Base-by-base conservation (phyloP, 805 yeast genomes). In the Candida ponderosae region DNA sequence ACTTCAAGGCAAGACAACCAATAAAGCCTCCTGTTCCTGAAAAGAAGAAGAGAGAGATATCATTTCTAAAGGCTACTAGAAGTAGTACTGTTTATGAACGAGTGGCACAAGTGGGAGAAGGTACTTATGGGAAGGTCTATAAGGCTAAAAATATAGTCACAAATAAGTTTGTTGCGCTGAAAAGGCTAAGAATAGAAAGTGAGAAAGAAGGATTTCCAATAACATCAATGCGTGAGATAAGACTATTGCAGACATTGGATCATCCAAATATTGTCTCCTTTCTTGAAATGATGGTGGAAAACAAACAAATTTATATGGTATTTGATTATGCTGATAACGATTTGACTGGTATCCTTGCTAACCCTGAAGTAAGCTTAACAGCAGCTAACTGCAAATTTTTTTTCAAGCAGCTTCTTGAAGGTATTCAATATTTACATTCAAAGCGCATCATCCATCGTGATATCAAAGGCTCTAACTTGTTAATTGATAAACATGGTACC, bases 121-220 rank as follows among this genome's bases (percentile, higher is more conserved):
- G 98, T 9, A 93, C 97, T 0, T 93, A 93, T 57, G 98, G 98
- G 16, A 88, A 86, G 56, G 99, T 93, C 17, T 88, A 83, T 63
- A 87, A 88, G 54, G 96, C 96, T 0, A 68, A 66, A 34, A 88
- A 93, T 55, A 61, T 62, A 14, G 63, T 74, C 5, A 85, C 96
- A 0, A 70, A 74, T 2, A 77, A 74, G 40, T 63, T 72, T 45
- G 93, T 88, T n/a, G 98, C 98, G 1, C 65, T 93, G 52, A 93
- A 93, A 56, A 72, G 81, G 46, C 66, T 93, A 32, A 62, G 97
- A 42, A 68, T 93, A 50, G 97, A 93, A 53, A 62, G 77, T 7
- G 97, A 90, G 56, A 69, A 87, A 34, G 98, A 93, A 54, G 97
- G 97, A 0, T 86, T 93, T 59, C 98, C 98, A 3, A 83, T 93